Evolutionary conservation across 2,329 filamentous ascomycete species (phyloP).

Genomic region (Nemania abortiva): DNA sequence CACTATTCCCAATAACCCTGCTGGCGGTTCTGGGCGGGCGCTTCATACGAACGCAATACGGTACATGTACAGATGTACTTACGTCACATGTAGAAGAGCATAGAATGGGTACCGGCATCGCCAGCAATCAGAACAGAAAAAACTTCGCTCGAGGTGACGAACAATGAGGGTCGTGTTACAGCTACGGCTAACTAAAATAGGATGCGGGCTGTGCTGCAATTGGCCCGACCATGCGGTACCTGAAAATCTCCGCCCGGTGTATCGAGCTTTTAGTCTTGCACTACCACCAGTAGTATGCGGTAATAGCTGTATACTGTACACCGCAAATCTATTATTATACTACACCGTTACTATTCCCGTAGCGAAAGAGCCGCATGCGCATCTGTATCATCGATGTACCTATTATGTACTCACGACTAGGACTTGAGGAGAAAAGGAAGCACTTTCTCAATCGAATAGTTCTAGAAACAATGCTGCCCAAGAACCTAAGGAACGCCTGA

Average conservation of each 20-base stretch:
- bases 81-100: conserved; percentile 7
- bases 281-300: not conserved
- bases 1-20: conserved; percentile 30
- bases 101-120: conserved; percentile 9
- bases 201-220: conserved; percentile 45
- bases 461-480: not conserved
- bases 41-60: conserved; percentile 24
- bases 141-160: conserved; percentile 38
- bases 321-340: conserved; percentile 17
- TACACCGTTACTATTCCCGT: not conserved
- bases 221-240: conserved; percentile 49
- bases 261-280: conserved; percentile 6
- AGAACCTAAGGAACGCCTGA: not conserved
- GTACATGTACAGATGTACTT: conserved; percentile 10
- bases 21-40: conserved; percentile 23
- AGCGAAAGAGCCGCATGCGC: not conserved
- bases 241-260: conserved; percentile 41
- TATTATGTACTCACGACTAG: not conserved
- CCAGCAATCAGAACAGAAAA: conserved; percentile 30
- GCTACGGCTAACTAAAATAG: conserved; percentile 44
- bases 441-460: not conserved
- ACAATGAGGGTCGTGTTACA: conserved; percentile 43
- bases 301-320: conserved; percentile 5
- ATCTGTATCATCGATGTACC: not conserved
- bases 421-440: not conserved